These are phyloP conservation scores for Conticribra guillardii DNA, from an alignment of 108 stramenopile genomes.

Conservation along the genomic window DNA sequence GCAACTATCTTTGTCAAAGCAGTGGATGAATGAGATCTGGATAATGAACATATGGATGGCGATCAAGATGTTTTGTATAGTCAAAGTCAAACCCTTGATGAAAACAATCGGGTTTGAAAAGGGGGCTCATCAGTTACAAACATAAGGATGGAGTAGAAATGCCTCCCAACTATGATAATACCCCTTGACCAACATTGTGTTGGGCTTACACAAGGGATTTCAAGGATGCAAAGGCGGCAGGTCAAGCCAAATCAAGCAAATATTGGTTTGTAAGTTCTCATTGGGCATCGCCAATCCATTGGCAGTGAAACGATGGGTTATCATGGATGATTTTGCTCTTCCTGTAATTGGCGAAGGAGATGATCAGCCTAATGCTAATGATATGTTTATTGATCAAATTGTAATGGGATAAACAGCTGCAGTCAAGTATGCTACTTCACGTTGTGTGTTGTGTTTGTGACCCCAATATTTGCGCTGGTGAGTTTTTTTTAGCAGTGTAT, in stretches of 20 bases:
- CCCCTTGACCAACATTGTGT: slow-evolving; percentile 48
- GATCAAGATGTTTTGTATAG: slow-evolving; percentile 40
- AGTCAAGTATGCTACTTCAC: slow-evolving; percentile 44
- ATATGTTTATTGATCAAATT: slow-evolving; percentile 59
- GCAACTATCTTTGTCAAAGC: slow-evolving; percentile 24
- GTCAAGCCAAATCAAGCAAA: slow-evolving; percentile 49
- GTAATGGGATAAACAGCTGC: slow-evolving; percentile 54
- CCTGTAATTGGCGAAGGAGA: slow-evolving; percentile 55
- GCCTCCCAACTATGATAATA: slow-evolving; percentile 51
- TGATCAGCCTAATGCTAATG: slow-evolving; percentile 54
- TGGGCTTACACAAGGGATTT: slow-evolving; percentile 62
- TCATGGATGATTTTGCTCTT: slow-evolving; percentile 53
- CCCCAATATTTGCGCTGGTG: slow-evolving; percentile 43
- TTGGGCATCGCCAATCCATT: slow-evolving; percentile 56
- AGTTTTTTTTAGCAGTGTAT: too few species aligned
- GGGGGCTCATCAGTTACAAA: slow-evolving; percentile 51
- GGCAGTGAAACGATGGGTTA: slow-evolving; percentile 55
- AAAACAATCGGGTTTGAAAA: slow-evolving; percentile 30
- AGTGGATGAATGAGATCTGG: slow-evolving; percentile 34
- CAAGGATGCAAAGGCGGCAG: slow-evolving; percentile 50
- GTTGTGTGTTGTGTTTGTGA: slow-evolving; percentile 54
- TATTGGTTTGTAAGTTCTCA: slow-evolving; percentile 45
- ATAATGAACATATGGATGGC: slow-evolving; percentile 26
- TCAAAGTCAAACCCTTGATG: slow-evolving; percentile 12
- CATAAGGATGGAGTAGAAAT: slow-evolving; percentile 55